Conservation (phyloP, 139 green algal genomes). For the Chlamydomonas schloesseri region DNA sequence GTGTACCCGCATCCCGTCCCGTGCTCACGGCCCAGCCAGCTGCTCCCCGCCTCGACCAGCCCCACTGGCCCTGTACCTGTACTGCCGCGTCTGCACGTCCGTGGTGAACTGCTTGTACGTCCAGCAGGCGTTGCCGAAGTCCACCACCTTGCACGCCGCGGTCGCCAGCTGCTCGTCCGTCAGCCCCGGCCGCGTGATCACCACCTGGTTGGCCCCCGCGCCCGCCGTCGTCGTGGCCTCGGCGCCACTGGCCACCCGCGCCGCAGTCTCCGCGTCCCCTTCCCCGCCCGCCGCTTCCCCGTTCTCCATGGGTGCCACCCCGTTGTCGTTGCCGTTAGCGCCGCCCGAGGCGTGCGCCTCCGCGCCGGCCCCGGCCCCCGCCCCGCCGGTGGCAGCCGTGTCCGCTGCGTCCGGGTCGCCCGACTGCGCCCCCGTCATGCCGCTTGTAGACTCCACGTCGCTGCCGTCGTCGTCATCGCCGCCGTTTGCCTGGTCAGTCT, state of each 20-base stretch:
- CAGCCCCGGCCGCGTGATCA: constrained; percentile 50
- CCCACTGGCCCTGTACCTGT: too few relatives aligned
- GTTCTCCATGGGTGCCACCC: too few relatives aligned
- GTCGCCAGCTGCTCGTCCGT: constrained; percentile 62
- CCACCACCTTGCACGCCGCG: constrained; percentile 89
- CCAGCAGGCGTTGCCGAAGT: constrained; percentile 99
- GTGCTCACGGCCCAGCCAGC: too few relatives aligned
- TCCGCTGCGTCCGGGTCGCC: background rate
- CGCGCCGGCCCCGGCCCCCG: background rate
- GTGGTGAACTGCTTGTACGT: constrained; percentile 96
- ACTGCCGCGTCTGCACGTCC: constrained; percentile 98
- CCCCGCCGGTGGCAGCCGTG: background rate
- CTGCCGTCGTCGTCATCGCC: constrained; percentile 35
- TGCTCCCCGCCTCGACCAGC: too few relatives aligned
- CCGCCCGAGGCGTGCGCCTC: too few relatives aligned
- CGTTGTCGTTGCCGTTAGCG: too few relatives aligned
- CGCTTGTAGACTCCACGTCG: constrained; percentile 6
- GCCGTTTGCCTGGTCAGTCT: constrained; percentile 5
- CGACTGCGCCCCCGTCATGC: background rate
- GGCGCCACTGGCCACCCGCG: constrained; percentile 29
- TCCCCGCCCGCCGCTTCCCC: background rate
- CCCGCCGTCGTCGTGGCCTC: constrained; percentile 8
- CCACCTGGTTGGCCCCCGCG: background rate
- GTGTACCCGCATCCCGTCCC: too few relatives aligned
- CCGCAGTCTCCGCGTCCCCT: background rate